phyloP scores from a whole-genome alignment of 1,284 basidiomycete species.

The Leccinum subfulvum region DNA sequence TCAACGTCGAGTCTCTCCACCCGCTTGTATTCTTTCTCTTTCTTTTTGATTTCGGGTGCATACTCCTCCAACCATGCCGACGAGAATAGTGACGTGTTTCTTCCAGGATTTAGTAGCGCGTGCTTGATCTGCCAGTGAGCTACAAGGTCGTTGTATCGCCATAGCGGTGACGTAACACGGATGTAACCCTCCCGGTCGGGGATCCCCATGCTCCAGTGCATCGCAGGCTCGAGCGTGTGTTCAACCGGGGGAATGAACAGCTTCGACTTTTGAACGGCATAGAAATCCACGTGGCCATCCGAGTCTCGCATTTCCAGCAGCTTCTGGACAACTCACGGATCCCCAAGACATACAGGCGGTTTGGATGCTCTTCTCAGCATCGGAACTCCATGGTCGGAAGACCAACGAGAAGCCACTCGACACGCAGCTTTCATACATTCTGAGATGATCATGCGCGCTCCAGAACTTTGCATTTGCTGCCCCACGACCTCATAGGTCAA shows the following conservation, averaged over 20 bases:
- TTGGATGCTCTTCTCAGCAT: conserved; percentile 61
- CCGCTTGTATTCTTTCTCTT: conserved; percentile 31
- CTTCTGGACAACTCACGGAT: conserved; percentile 34
- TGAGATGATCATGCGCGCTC: conserved; percentile 60
- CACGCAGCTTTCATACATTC: conserved; percentile 87
- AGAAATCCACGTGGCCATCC: conserved; percentile 43
- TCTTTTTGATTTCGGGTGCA: conserved; percentile 30
- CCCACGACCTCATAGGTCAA: conserved; percentile 45
- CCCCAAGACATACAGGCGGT: conserved; percentile 37
- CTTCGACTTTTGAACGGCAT: conserved; percentile 34
- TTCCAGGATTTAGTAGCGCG: conserved; percentile 50
- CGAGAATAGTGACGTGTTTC: conserved; percentile 40
- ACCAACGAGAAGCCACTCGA: conserved; percentile 75
- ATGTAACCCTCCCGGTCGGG: conserved; percentile 72
- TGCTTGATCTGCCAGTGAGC: conserved; percentile 95
- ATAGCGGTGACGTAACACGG: conserved; percentile 85
- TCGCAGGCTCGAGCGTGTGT: conserved; percentile 53
- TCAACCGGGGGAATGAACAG: conserved; percentile 38
- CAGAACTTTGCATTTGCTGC: conserved; percentile 31
- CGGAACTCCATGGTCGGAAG: conserved; percentile 60
- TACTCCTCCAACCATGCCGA: conserved; percentile 43
- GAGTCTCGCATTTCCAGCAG: conserved; percentile 43
- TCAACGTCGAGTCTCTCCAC: conserved; percentile 35
- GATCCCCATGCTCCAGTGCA: conserved; percentile 75
- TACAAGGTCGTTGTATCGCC: conserved; percentile 84